Evolutionary conservation across 2,329 filamentous ascomycete species (phyloP), one percentile per base, ranked within the genome.

Genomic region (Canariomyces notabilis): DNA sequence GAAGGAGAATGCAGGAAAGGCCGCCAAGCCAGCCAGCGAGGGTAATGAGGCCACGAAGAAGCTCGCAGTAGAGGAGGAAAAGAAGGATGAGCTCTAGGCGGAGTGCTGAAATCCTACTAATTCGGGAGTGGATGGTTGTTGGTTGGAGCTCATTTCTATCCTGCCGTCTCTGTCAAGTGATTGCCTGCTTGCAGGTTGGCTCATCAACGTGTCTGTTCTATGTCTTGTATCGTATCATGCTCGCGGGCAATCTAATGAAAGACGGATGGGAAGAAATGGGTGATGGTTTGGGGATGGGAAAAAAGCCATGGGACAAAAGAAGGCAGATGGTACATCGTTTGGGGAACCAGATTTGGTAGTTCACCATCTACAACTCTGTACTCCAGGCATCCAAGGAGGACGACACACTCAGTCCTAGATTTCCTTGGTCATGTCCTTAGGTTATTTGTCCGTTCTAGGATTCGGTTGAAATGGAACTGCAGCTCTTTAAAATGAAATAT

Each of bases 1-100:
- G 64, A 76, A 73, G 58, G 79, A 79, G 61, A 68, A 73, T 12
- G 75, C 78, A 58, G 69, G 70, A 54, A 69, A 67, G 54, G 68
- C 72, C 56, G 74, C 79, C 34, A 82, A 82, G 68, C 80, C 80
- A 26, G 80, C 77, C 2, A 83, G 79, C 56, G 80, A 83, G 56
- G 72, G 72, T 49, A 77, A 79, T 54, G 79, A 82, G 59, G 79
- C 80, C 2, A 61, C 56, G 4, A 53, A 37, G 26, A 51, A 56
- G 38, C 21, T 29, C 7, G 26, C 36, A n/a, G 26, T n/a, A 15
- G 48, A 46, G 16, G 48, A 50, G 40, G 34, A 32, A 12, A 29
- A 29, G 32, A 32, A 49, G 33, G 51, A 44, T 23, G 42, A 37
- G 6, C n/a, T 38, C 6, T 26, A 19, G 36, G 16, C 31, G 6